A percentile compares a stretch with the other conserved stretches of the same genome.
Evolutionary conservation across 176 grass and related monocot genomes (phyloP).

Genomic region (Dendrocalamus sinicus): DNA sequence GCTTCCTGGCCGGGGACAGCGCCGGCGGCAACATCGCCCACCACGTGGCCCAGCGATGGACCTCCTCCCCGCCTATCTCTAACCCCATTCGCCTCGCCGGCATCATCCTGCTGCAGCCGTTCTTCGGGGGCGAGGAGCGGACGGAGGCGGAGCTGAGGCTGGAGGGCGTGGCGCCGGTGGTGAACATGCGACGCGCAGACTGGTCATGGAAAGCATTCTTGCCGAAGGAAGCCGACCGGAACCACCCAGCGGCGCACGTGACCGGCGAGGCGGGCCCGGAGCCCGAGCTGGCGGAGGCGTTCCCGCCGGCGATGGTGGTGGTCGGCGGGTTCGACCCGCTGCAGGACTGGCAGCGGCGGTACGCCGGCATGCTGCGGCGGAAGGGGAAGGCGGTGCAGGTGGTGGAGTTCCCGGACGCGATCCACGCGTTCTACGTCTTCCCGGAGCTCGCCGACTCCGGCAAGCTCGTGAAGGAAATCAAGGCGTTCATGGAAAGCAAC

Average conservation of each 20-base stretch:
- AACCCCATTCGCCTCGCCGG: conserved; percentile 31
- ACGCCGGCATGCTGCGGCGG: conserved; percentile 10
- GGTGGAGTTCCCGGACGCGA: conserved; percentile 43
- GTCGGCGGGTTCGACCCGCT: conserved; percentile 41
- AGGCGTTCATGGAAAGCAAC: background rate
- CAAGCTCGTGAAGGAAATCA: background rate
- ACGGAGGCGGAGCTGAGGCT: conserved; percentile 31
- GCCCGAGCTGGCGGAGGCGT: conserved; percentile 26
- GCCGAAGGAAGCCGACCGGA: conserved; percentile 27
- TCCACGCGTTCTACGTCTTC: conserved; percentile 43
- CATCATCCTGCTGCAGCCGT: conserved; percentile 51
- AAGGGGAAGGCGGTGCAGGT: conserved; percentile 8
- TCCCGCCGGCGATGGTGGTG: conserved; percentile 47
- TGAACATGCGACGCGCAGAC: background rate
- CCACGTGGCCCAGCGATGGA: conserved; percentile 56
- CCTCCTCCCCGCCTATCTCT: background rate
- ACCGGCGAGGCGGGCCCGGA: background rate
- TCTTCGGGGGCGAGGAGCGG: conserved; percentile 53
- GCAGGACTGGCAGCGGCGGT: conserved; percentile 50
- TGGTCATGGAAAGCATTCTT: conserved; percentile 43
- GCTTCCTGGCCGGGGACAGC: conserved; percentile 59
- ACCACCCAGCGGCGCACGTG: conserved; percentile 41
- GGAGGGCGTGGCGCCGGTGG: conserved; percentile 18
- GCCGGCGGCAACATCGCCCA: conserved; percentile 68
- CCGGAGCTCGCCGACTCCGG: conserved; percentile 27